phyloP scores from a whole-genome alignment of 345 rosid species.

The Salix purpurea region DNA sequence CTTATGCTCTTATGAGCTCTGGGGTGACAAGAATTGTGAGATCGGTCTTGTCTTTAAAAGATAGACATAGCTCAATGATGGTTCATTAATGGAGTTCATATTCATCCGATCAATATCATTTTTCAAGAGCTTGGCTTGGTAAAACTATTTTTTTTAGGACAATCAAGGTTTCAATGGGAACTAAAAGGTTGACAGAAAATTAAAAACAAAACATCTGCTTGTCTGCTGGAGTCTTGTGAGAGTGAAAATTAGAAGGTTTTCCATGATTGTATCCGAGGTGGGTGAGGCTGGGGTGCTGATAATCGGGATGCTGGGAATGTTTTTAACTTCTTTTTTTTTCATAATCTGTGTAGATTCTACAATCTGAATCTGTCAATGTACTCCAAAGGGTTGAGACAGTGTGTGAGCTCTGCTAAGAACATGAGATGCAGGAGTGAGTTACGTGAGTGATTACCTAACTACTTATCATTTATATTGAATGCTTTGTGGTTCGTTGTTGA shows the following conservation, averaged over 20 bases:
- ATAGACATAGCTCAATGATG: background rate
- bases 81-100: background rate
- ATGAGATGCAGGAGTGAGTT: background rate
- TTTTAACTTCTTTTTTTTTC: background rate
- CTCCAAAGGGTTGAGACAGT: background rate
- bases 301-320: background rate
- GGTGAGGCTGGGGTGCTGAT: background rate
- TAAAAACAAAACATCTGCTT: background rate
- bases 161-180: background rate
- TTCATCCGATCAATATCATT: background rate
- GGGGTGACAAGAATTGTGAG: background rate
- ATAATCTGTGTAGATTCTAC: background rate
- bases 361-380: background rate
- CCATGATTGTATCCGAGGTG: background rate
- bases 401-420: background rate
- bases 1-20: background rate
- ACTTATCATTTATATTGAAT: background rate
- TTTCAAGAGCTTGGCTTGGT: background rate
- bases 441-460: background rate
- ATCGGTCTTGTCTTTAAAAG: background rate
- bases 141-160: background rate
- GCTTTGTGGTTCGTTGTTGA: background rate
- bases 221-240: background rate
- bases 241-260: background rate
- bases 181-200: background rate